phyloP scores from a whole-genome alignment of 225 moss, liverwort and hornwort species.

The Pseudisothecium myosuroides region DNA sequence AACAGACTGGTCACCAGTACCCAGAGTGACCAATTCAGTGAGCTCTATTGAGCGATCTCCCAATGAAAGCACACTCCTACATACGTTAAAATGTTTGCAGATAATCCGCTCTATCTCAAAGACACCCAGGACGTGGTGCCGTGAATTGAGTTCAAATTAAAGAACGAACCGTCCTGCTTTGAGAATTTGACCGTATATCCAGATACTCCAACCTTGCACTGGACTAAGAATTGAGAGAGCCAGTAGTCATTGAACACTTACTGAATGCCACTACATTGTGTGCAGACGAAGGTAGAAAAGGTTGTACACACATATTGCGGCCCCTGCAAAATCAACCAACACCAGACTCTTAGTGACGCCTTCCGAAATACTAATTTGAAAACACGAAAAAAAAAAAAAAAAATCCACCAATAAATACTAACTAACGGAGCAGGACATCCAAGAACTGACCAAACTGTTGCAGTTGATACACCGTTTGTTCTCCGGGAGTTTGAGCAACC shows the following conservation, averaged over 20 bases:
- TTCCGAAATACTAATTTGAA: too few relatives aligned
- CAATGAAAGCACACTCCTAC: not conserved
- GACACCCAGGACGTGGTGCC: not conserved
- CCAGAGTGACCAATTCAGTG: not conserved
- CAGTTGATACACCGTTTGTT: constrained; percentile 54
- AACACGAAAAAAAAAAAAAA: too few relatives aligned
- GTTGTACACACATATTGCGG: constrained; percentile 97
- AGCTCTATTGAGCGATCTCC: not conserved
- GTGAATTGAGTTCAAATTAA: not conserved
- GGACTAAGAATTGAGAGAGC: not conserved
- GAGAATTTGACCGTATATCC: not conserved
- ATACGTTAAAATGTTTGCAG: not conserved
- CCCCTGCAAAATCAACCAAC: constrained; percentile 40
- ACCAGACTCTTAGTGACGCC: not conserved
- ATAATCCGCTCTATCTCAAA: not conserved
- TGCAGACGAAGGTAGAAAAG: constrained; percentile 92
- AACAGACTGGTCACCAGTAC: not conserved
- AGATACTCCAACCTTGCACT: not conserved
- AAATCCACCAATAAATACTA: not conserved
- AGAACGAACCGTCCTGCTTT: not conserved
- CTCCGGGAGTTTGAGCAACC: constrained; percentile 41
- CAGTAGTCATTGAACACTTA: constrained; percentile 29
- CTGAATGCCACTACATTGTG: constrained; percentile 95
- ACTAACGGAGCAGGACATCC: not conserved
- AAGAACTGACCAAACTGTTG: constrained; percentile 37